These are phyloP conservation scores for Xanthoceras sorbifolium DNA, from an alignment of 345 rosid species.

Conservation along the genomic window DNA sequence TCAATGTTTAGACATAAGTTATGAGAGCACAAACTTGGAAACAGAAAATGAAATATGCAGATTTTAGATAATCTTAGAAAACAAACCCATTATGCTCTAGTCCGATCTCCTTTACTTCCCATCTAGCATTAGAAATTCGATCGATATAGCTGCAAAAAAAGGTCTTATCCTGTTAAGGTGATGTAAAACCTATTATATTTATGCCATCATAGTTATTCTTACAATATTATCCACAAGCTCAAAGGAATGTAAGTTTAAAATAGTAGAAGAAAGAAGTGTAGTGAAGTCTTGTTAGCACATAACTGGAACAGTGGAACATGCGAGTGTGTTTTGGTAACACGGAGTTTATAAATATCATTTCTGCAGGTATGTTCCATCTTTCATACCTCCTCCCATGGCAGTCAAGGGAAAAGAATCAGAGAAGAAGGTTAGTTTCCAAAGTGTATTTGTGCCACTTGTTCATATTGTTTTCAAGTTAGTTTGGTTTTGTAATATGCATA, in stretches of 20 bases:
- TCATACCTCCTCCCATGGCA: slow-evolving; percentile 93
- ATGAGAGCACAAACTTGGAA: neutral
- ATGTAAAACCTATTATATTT: neutral
- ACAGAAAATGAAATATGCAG: neutral
- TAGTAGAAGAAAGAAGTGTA: neutral
- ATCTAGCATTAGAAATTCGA: slow-evolving; percentile 85
- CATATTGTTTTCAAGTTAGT: slow-evolving; percentile 1
- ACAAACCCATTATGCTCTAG: slow-evolving; percentile 98
- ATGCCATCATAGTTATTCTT: neutral
- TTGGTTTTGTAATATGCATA: slow-evolving; percentile 10
- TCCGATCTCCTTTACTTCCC: slow-evolving; percentile 98
- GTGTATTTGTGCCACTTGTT: slow-evolving; percentile 1
- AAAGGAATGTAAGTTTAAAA: neutral
- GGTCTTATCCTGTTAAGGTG: slow-evolving; percentile 17
- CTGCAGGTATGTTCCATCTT: slow-evolving; percentile 99
- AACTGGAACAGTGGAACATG: neutral
- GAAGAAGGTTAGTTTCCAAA: slow-evolving; percentile 60
- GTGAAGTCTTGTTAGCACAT: neutral
- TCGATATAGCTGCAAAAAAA: slow-evolving; percentile 74
- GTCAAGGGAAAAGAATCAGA: slow-evolving; percentile 87
- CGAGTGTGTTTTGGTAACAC: slow-evolving; percentile 18
- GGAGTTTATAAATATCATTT: slow-evolving; percentile 48
- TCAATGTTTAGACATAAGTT: neutral
- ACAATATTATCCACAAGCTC: neutral
- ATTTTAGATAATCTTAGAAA: slow-evolving; percentile 22